These are phyloP conservation scores for Chlorella variabilis DNA, from an alignment of 163 green algal genomes.

Conservation along the genomic window DNA sequence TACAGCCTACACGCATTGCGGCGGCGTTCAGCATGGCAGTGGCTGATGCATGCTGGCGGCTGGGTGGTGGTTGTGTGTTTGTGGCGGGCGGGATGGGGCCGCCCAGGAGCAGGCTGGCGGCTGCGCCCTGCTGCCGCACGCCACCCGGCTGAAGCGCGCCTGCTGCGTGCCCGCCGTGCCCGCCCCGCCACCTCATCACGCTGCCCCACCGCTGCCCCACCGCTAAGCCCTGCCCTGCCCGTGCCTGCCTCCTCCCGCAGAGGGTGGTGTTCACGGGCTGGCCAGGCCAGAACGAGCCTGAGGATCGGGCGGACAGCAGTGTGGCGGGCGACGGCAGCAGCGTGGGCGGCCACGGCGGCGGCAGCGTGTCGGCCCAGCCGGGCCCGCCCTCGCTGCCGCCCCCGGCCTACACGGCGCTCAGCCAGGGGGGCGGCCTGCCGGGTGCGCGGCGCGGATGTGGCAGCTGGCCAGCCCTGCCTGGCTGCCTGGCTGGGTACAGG, in stretches of 20 bases:
- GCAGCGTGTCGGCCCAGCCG: background rate
- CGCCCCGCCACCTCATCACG: no score
- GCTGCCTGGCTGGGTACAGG: no score
- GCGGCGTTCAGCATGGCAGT: no score
- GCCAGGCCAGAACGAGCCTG: conserved; percentile 71
- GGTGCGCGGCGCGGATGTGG: background rate
- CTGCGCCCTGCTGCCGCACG: no score
- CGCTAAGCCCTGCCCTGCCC: background rate
- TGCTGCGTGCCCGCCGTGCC: no score
- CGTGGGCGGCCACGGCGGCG: background rate
- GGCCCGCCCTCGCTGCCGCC: background rate
- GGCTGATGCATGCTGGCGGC: no score
- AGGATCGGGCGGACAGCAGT: conserved; percentile 30
- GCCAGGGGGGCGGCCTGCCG: background rate
- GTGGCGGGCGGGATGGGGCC: no score
- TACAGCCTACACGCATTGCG: no score
- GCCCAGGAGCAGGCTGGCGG: no score
- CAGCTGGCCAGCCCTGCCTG: background rate
- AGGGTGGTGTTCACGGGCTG: conserved; percentile 77
- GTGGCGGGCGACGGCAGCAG: background rate
- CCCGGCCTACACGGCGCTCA: background rate
- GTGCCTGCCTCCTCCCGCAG: background rate
- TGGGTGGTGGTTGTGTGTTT: no score
- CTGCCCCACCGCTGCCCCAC: no score
- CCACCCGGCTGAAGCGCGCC: no score